A percentile compares a stretch with the other conserved stretches of the same genome.
These are phyloP conservation scores for Lonicera japonica DNA, from an alignment of 129 eudicot species.

Conservation along the genomic window DNA sequence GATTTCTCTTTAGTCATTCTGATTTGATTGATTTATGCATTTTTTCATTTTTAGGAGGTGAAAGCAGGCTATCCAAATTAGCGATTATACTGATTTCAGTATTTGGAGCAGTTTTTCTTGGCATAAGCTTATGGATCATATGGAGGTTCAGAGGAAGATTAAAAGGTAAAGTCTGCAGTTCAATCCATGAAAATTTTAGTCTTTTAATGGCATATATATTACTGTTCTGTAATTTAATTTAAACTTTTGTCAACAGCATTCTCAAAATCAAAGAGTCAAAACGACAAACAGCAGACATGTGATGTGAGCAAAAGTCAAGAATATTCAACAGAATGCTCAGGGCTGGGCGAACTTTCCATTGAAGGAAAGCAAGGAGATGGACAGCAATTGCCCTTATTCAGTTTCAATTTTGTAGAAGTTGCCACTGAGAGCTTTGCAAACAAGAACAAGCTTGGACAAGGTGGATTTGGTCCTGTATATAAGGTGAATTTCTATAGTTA, in stretches of 20 bases:
- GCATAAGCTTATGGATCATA: slow-evolving; percentile 23
- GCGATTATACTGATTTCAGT: slow-evolving; percentile 19
- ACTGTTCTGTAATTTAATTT: background rate
- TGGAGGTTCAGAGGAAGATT: slow-evolving; percentile 27
- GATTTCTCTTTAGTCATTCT: too few species aligned
- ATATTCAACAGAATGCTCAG: slow-evolving; percentile 22
- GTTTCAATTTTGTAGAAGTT: slow-evolving; percentile 29
- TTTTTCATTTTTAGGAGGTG: slow-evolving; percentile 14
- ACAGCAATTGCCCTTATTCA: slow-evolving; percentile 20
- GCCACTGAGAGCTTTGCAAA: slow-evolving; percentile 45
- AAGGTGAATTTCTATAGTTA: slow-evolving; percentile 23
- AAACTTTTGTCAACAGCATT: slow-evolving; percentile 15
- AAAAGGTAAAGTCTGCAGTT: slow-evolving; percentile 21
- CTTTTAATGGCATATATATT: background rate
- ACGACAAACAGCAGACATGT: slow-evolving; percentile 8
- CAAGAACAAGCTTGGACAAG: slow-evolving; percentile 58
- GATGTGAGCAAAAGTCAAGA: slow-evolving; percentile 23
- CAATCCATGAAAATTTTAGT: background rate
- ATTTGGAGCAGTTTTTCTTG: slow-evolving; percentile 17
- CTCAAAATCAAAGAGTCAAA: slow-evolving; percentile 7
- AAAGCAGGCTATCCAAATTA: slow-evolving; percentile 2
- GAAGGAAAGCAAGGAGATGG: slow-evolving; percentile 31
- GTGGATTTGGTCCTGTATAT: slow-evolving; percentile 64
- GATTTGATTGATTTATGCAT: background rate
- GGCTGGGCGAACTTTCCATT: slow-evolving; percentile 17